phyloP scores from a whole-genome alignment of 2,329 filamentous ascomycete species.

The Chaetomiaceae sp. region DNA sequence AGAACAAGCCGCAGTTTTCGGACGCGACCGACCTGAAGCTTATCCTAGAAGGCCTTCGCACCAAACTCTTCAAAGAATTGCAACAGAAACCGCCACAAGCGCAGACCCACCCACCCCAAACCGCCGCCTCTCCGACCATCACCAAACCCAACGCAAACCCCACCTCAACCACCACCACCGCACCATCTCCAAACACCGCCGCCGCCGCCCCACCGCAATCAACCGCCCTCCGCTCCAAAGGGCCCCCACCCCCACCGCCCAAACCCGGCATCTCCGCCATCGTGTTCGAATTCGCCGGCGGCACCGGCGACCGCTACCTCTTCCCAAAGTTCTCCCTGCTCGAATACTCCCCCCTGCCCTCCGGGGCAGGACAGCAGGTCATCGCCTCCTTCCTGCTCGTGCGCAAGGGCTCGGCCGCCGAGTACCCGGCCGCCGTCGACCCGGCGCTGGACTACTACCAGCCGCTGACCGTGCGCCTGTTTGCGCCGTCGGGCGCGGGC shows the following conservation, averaged over 20 bases:
- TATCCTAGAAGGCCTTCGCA: constrained; percentile 43
- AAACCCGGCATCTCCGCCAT: constrained; percentile 60
- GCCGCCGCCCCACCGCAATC: constrained; percentile 30
- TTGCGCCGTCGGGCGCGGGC: constrained; percentile 45
- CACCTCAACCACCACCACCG: constrained; percentile 16
- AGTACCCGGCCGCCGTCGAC: constrained; percentile 55
- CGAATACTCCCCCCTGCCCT: constrained; percentile 51
- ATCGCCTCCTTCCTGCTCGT: constrained; percentile 74
- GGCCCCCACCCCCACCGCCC: constrained; percentile 43
- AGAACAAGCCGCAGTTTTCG: constrained; percentile 43
- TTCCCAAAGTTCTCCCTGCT: constrained; percentile 75
- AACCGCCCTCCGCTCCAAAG: constrained; percentile 56
- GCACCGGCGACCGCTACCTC: constrained; percentile 66
- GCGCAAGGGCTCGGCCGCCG: constrained; percentile 61
- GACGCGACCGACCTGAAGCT: constrained; percentile 51
- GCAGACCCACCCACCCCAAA: constrained; percentile 12
- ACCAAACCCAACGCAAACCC: constrained; percentile 11
- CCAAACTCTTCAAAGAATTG: constrained; percentile 35
- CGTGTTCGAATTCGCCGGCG: constrained; percentile 61
- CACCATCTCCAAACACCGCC: constrained; percentile 7
- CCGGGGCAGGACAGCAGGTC: constrained; percentile 55
- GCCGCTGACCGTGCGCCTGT: constrained; percentile 60
- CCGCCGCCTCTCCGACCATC: not conserved
- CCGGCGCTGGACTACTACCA: constrained; percentile 67
- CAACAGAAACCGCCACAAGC: constrained; percentile 21